phyloP scores from a whole-genome alignment of 768 basidiomycete genomes.

The Cystobasidium onofrii region DNA sequence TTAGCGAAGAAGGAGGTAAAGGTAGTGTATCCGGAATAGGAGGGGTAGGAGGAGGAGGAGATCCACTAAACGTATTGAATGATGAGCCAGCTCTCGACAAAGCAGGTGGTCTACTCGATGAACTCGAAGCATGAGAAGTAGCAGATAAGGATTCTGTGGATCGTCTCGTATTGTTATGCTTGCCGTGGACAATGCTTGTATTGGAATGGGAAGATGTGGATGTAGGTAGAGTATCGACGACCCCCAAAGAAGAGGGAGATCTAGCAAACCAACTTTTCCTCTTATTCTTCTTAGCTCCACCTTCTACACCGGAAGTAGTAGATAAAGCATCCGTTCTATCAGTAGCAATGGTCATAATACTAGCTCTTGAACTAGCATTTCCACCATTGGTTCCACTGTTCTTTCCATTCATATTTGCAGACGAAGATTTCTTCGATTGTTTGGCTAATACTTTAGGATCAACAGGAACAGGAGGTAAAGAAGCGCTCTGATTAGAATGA shows the following conservation, averaged over 20 bases:
- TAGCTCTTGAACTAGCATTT: background rate
- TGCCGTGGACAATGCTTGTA: background rate
- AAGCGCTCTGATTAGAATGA: background rate
- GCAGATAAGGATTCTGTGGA: background rate
- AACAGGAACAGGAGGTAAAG: slow-evolving; percentile 22
- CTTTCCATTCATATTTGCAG: background rate
- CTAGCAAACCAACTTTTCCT: slow-evolving; percentile 13
- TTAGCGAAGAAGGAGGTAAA: background rate
- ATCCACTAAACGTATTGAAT: background rate
- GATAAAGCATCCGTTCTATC: background rate
- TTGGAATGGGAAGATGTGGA: background rate
- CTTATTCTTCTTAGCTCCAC: background rate
- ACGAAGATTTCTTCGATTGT: slow-evolving; percentile 10
- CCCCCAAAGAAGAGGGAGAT: background rate
- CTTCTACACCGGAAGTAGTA: background rate
- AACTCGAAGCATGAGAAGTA: background rate
- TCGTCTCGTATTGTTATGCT: background rate
- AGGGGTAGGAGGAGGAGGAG: background rate
- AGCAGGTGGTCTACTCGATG: background rate
- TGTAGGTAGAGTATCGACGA: background rate
- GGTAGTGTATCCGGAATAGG: background rate
- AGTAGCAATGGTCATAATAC: background rate
- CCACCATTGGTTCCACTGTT: background rate
- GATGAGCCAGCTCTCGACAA: background rate
- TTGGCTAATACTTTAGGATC: slow-evolving; percentile 29